A percentile compares a stretch with the other conserved stretches of the same genome.
These are phyloP conservation scores for Penicillium sp. DNA, from an alignment of 2,329 filamentous ascomycete species.

Conservation along the genomic window DNA sequence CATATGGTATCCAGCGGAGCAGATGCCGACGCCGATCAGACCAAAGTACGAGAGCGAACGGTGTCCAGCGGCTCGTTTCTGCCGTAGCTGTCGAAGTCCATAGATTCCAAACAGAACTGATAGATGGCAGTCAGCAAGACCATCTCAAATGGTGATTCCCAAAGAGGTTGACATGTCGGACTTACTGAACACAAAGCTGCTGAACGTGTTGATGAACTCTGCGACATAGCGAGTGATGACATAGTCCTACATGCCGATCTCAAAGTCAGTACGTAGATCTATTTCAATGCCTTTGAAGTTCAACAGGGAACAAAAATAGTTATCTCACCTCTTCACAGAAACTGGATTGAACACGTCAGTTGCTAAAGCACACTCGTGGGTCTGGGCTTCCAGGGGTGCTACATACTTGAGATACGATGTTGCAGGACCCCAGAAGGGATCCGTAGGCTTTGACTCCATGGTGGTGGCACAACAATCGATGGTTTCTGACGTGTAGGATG, in stretches of 20 bases:
- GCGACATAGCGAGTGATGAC: conserved; percentile 40
- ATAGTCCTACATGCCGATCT: conserved; percentile 27
- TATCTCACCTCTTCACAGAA: conserved; percentile 26
- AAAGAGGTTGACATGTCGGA: not conserved
- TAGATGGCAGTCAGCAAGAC: not conserved
- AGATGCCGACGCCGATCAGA: conserved; percentile 31
- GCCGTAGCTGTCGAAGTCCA: conserved; percentile 27
- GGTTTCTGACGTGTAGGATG: not conserved
- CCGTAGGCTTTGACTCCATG: conserved; percentile 2
- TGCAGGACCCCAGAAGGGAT: conserved; percentile 24
- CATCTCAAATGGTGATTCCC: too few species aligned
- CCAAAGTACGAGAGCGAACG: conserved; percentile 36
- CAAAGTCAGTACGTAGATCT: not conserved
- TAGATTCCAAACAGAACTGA: conserved; percentile 38
- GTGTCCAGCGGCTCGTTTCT: conserved; percentile 16
- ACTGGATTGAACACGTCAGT: conserved; percentile 8
- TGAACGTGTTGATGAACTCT: conserved; percentile 44
- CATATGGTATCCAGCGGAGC: conserved; percentile 28
- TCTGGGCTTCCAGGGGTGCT: not conserved
- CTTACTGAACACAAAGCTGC: conserved; percentile 36
- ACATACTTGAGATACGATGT: conserved; percentile 27
- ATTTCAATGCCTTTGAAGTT: not conserved
- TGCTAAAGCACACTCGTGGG: not conserved
- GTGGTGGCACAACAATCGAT: not conserved
- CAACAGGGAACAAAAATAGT: not conserved